Evolutionary conservation across 2,329 filamentous ascomycete genomes (phyloP), one percentile per base, ranked within the genome.

Genomic region (Fusarium citri): DNA sequence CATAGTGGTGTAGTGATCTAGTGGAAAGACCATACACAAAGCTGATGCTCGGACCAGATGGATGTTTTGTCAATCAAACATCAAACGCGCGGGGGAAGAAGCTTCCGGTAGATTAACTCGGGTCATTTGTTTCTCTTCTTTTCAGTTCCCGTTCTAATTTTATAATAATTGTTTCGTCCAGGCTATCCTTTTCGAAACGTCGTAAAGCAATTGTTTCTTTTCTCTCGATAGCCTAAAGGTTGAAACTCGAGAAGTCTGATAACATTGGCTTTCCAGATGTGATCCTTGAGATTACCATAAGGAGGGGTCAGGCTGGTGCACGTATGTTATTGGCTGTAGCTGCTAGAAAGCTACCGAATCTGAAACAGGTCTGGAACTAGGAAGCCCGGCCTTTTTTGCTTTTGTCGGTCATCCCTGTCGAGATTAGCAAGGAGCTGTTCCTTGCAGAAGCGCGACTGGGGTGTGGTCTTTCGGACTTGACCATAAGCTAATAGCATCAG

Each of bases 311-410:
- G 25, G 23, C 5, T 16, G 31, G 49, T 4, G 42, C 11, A 16
- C 43, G 7, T 31, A 14, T 48, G 51, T 66, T 25, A 71, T 71
- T 71, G 68, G 68, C n/a, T 45, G 40, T 53, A 46, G 15, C 51
- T 37, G 49, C 54, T 65, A 41, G 43, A 43, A 43, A 66, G 22
- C 37, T 58, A 31, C 51, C 40, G 40, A 62, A 71, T 62, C 34
- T 69, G 68, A 71, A 71, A 71, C 68, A 65, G 42, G 59, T 45
- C 58, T 71, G 53, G 64, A 55, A 67, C 61, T 64, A 63, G 67
- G 43, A 50, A 31, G 47, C 37, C 53, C 43, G 46, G 54, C 23
- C 47, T 46, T 56, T 59, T 47, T 62, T 43, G 22, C 25, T 37
- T 48, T 37, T 37, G 16, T n/a, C 20, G 45, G 18, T 4, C 8